phyloP scores from a whole-genome alignment of 2,329 filamentous ascomycete species.

The Aspergillus fischeri region DNA sequence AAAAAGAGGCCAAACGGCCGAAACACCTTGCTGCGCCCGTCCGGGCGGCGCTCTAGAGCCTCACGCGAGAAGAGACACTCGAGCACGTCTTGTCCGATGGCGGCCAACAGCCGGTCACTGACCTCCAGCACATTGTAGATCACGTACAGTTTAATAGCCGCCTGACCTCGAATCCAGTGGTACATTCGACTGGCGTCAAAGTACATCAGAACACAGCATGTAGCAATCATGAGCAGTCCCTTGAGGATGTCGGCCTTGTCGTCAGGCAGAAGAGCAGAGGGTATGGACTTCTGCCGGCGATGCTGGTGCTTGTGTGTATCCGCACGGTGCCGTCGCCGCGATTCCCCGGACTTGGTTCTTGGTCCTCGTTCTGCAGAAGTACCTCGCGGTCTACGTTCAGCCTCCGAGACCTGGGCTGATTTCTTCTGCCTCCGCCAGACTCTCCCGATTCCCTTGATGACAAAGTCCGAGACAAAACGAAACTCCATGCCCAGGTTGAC shows the following conservation, averaged over 20 bases:
- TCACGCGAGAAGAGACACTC: constrained; percentile 94
- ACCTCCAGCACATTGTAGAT: constrained; percentile 96
- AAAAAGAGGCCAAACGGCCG: constrained; percentile 88
- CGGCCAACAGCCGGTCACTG: constrained; percentile 81
- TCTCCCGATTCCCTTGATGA: constrained; percentile 73
- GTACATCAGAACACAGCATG: constrained; percentile 78
- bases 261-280: constrained; percentile 77
- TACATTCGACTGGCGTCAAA: constrained; percentile 98
- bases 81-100: constrained; percentile 90
- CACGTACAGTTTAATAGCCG: constrained; percentile 96
- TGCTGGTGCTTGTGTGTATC: constrained; percentile 42
- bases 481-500: constrained; percentile 68
- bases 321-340: constrained; percentile 24
- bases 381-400: constrained; percentile 15
- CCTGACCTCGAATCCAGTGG: constrained; percentile 92
- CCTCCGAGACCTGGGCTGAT: constrained; percentile 15
- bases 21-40: constrained; percentile 86
- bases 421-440: constrained; percentile 62
- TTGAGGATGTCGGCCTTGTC: constrained; percentile 96
- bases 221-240: constrained; percentile 80
- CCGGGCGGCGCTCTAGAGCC: constrained; percentile 79
- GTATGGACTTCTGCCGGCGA: constrained; percentile 74
- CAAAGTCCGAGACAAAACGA: constrained; percentile 67
- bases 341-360: constrained; percentile 13
- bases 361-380: constrained; percentile 20